Conservation (phyloP, 2,329 filamentous ascomycete genomes). For the Rhinocladiella mackenziei region DNA sequence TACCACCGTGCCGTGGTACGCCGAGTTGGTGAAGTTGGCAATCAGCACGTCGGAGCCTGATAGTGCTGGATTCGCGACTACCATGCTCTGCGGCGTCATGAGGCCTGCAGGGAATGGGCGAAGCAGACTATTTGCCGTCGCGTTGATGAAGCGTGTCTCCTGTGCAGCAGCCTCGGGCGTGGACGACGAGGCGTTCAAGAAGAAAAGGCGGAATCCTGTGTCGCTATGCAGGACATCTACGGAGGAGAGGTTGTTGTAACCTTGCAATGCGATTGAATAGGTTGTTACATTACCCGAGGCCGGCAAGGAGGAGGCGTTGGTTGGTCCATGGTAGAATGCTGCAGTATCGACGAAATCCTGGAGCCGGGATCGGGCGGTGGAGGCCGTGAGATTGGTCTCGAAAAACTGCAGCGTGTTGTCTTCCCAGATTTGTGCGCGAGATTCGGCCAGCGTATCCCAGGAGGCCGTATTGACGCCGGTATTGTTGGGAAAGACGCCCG, state of each 20-base stretch:
- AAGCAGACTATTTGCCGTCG: slow-evolving; percentile 55
- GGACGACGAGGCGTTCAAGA: slow-evolving; percentile 53
- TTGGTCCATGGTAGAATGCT: slow-evolving; percentile 44
- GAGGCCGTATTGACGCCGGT: slow-evolving; percentile 16
- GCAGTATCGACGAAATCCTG: slow-evolving; percentile 45
- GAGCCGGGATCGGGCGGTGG: slow-evolving; percentile 47
- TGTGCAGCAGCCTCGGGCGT: slow-evolving; percentile 47
- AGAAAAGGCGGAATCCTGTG: slow-evolving; percentile 60
- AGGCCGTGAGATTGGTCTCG: slow-evolving; percentile 43
- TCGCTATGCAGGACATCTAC: slow-evolving; percentile 62
- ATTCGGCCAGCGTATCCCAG: slow-evolving; percentile 38
- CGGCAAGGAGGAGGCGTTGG: slow-evolving; percentile 42
- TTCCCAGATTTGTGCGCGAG: slow-evolving; percentile 60
- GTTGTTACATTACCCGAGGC: slow-evolving; percentile 44
- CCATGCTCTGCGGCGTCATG: slow-evolving; percentile 52
- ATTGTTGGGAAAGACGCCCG: slow-evolving; percentile 50
- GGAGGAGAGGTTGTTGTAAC: slow-evolving; percentile 46
- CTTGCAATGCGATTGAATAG: slow-evolving; percentile 56
- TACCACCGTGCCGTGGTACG: slow-evolving; percentile 62
- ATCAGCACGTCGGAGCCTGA: slow-evolving; percentile 47
- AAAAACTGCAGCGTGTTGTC: slow-evolving; percentile 59
- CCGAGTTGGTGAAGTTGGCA: slow-evolving; percentile 52
- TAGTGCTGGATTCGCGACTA: slow-evolving; percentile 61
- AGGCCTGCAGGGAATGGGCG: slow-evolving; percentile 58
- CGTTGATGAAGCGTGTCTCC: slow-evolving; percentile 54